These are phyloP conservation scores for Colletotrichum eleusines DNA, from an alignment of 2,329 filamentous ascomycete species.

Conservation along the genomic window DNA sequence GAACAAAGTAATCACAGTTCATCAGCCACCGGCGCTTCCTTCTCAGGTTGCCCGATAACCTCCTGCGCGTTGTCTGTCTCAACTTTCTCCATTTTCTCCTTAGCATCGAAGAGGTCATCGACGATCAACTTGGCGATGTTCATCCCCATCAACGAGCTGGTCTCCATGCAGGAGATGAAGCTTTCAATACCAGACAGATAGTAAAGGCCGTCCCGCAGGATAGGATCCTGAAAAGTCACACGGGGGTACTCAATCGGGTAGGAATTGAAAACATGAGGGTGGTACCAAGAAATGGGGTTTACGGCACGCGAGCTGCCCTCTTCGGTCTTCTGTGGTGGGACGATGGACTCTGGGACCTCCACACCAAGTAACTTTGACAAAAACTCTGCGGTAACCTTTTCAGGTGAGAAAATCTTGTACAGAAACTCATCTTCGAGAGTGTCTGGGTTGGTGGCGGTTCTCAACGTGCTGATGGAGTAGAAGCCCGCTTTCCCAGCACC, in stretches of 20 bases:
- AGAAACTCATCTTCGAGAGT: constrained; percentile 66
- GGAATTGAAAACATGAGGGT: constrained; percentile 82
- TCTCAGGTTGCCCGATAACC: constrained; percentile 33
- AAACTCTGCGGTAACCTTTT: constrained; percentile 64
- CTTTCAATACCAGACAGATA: constrained; percentile 85
- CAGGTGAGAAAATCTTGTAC: constrained; percentile 75
- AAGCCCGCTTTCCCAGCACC: constrained; percentile 82
- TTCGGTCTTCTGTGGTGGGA: constrained; percentile 47
- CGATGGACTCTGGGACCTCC: constrained; percentile 58
- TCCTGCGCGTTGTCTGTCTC: constrained; percentile 30
- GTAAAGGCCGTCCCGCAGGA: constrained; percentile 75
- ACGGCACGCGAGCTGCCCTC: constrained; percentile 43
- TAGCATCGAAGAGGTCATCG: constrained; percentile 61
- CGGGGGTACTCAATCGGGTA: constrained; percentile 90
- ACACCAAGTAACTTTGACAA: constrained; percentile 65
- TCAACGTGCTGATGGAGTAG: constrained; percentile 85
- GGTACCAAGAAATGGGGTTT: constrained; percentile 78
- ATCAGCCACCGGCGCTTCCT: constrained; percentile 37
- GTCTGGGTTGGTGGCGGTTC: constrained; percentile 70
- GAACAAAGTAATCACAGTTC: constrained; percentile 37
- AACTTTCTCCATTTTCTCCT: constrained; percentile 20
- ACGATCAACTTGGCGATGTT: constrained; percentile 81
- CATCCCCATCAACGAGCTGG: constrained; percentile 89
- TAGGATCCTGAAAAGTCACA: constrained; percentile 86
- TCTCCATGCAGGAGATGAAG: constrained; percentile 99